Base-by-base conservation (phyloP, 179 eudicot genomes). In the Heliamphora pulchella region DNA sequence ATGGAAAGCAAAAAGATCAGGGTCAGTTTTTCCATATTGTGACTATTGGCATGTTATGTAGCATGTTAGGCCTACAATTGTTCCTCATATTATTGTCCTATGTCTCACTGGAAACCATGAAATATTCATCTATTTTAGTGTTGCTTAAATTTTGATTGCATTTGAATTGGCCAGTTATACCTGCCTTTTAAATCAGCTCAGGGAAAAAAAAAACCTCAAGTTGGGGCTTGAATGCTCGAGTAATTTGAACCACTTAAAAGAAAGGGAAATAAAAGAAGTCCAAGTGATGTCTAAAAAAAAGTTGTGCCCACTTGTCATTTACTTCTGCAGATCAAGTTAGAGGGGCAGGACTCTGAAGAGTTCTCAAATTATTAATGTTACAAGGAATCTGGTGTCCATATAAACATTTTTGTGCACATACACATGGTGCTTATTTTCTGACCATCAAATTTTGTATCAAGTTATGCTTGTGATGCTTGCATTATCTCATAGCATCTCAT, bases 61-160 rank as follows among this genome's bases (percentile, higher is more conserved):
- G 8, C 39, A 75, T 59, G 66, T 77, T 77, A 11, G 77, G 77
- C 11, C 31, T 9, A 47, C 70, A 62, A 18, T 6, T 75, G 39
- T 76, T 20, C 74, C 11, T 11, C 13, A 39, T 61, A n/a, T 61
- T 58, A 75, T 43, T 67, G 8, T 75, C 15, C 46, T 58, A 43
- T 63, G n/a, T n/a, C 6, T 50, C 22, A 11, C 62, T 64, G 18
- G 11, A 11, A 62, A 9, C 47, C 50, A 18, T 31, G 65, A 31
- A 46, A 66, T 22, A 63, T 22, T 8, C 50, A 44, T 77, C 6
- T 65, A 14, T 13, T 13, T 57, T 39, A 63, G 71, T 64, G 72
- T 48, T 48, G 72, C n/a, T 17, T 65, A 22, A 14, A 13, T 11
- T 48, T 53, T 72, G 8, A 20, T 8, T 53, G 76, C 62, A 54